Percentiles rank a stretch among this genome's conserved stretches.
Evolutionary conservation across 192 early-diverging fungal genomes (phyloP).

Genomic region (Coemansia biformis): DNA sequence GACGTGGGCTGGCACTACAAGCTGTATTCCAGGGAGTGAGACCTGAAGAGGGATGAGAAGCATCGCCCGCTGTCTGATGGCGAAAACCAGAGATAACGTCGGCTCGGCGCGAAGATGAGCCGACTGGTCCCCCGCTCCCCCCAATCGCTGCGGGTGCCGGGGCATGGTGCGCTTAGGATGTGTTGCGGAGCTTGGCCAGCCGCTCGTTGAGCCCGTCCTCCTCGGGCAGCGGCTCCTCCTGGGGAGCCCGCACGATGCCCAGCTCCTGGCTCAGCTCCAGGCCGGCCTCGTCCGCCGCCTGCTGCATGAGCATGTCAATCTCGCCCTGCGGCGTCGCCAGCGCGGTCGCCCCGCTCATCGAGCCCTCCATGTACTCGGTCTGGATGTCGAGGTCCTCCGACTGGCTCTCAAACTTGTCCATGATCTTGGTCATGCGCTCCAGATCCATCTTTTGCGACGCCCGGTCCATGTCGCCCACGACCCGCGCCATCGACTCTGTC

Average conservation of each 20-base stretch:
- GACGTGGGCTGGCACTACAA: no score
- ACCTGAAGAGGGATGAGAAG: no score
- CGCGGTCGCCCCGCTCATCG: slow-evolving; percentile 84
- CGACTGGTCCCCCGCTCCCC: no score
- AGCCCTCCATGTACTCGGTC: slow-evolving; percentile 92
- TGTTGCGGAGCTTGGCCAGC: slow-evolving; percentile 61
- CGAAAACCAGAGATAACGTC: no score
- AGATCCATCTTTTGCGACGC: slow-evolving; percentile 94
- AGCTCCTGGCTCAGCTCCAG: slow-evolving; percentile 69
- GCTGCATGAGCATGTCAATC: slow-evolving; percentile 90
- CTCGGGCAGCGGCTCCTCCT: slow-evolving; percentile 53
- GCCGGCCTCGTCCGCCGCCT: slow-evolving; percentile 95
- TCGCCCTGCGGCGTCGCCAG: slow-evolving; percentile 84
- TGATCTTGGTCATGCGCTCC: slow-evolving; percentile 94
- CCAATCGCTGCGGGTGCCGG: no score
- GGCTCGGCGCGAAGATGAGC: no score
- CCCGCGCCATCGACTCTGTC: slow-evolving; percentile 75
- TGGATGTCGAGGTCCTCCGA: slow-evolving; percentile 98
- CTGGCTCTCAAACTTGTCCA: slow-evolving; percentile 96
- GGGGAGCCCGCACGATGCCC: slow-evolving; percentile 36
- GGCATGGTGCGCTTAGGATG: no score
- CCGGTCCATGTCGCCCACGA: slow-evolving; percentile 91
- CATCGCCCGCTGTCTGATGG: no score
- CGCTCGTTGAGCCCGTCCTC: slow-evolving; percentile 58
- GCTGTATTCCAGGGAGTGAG: no score